phyloP scores from a whole-genome alignment of 2,329 filamentous ascomycete species.

The Chalaropsis ovoidea region DNA sequence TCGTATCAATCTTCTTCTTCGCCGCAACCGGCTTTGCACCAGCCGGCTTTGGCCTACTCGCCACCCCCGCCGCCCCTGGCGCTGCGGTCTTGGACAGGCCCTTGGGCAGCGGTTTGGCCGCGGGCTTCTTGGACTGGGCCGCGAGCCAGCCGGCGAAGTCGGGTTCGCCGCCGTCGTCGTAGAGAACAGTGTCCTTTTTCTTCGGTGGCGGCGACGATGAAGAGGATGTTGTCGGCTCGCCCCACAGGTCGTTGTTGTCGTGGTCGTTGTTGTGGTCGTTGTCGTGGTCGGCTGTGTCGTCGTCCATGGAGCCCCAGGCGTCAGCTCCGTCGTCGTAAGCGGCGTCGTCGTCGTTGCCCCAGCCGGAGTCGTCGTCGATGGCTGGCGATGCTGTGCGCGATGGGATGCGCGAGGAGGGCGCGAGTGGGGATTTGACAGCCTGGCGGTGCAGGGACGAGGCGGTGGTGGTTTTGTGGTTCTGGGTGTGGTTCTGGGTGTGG shows the following conservation, averaged over 20 bases:
- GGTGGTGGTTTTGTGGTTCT: conserved; percentile 37
- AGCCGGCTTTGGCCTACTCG: too few relatives aligned
- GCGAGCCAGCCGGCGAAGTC: conserved; percentile 95
- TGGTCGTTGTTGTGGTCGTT: conserved; percentile 30
- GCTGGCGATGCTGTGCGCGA: conserved; percentile 34
- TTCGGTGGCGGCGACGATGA: conserved; percentile 26
- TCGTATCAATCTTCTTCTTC: conserved; percentile 65
- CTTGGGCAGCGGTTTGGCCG: conserved; percentile 64
- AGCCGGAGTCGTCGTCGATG: conserved; percentile 39
- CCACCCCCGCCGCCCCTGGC: conserved; percentile 19
- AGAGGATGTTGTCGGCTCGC: conserved; percentile 31
- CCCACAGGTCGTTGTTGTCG: conserved; percentile 35
- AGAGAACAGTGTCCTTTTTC: conserved; percentile 27
- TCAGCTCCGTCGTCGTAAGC: conserved; percentile 48
- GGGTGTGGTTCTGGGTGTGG: conserved; percentile 29
- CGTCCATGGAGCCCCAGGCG: conserved; percentile 65
- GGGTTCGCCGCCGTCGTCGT: conserved; percentile 70
- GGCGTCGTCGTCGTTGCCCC: conserved; percentile 32
- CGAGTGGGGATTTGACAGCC: conserved; percentile 44
- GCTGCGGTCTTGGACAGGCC: conserved; percentile 57
- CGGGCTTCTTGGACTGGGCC: conserved; percentile 63
- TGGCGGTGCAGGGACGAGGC: conserved; percentile 52
- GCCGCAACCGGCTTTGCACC: conserved; percentile 26
- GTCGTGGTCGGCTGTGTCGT: conserved; percentile 40
- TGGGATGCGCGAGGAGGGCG: conserved; percentile 37